A percentile compares a stretch with the other conserved stretches of the same genome.
These are phyloP conservation scores for Pestalotiopsis sp. DNA, from an alignment of 2,329 filamentous ascomycete species.

Conservation along the genomic window DNA sequence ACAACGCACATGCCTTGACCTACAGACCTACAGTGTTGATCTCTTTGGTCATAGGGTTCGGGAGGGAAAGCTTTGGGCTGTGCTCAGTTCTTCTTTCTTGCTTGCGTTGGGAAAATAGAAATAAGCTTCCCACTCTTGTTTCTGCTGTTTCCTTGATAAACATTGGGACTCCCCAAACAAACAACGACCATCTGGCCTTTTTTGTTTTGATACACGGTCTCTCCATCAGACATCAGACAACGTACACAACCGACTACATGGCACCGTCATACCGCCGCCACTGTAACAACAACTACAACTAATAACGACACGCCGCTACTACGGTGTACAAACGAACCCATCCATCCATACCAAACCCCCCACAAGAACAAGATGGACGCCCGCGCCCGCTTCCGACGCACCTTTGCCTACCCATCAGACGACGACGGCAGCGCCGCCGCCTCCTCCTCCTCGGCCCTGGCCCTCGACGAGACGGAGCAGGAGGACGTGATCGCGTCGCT, in stretches of 20 bases:
- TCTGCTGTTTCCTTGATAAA: too few species aligned
- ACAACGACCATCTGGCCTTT: not conserved
- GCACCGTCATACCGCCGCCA: not conserved
- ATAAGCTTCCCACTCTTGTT: too few species aligned
- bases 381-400: conserved; percentile 69
- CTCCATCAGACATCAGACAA: too few species aligned
- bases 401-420: conserved; percentile 75
- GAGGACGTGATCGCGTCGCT: conserved; percentile 63
- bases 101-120: too few species aligned
- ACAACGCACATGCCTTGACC: not conserved
- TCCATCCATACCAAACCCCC: not conserved
- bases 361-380: conserved; percentile 26
- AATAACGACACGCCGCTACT: not conserved
- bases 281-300: not conserved
- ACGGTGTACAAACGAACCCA: not conserved
- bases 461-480: conserved; percentile 58
- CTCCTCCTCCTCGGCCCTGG: conserved; percentile 45
- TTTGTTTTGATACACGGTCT: too few species aligned
- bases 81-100: too few species aligned
- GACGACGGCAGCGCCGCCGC: conserved; percentile 53
- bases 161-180: not conserved
- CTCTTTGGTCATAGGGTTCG: too few species aligned
- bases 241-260: not conserved
- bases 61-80: too few species aligned
- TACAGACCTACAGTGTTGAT: too few species aligned